Evolutionary conservation across 2,329 filamentous ascomycete genomes (phyloP).

Genomic region (Pezicula neosporulosa): DNA sequence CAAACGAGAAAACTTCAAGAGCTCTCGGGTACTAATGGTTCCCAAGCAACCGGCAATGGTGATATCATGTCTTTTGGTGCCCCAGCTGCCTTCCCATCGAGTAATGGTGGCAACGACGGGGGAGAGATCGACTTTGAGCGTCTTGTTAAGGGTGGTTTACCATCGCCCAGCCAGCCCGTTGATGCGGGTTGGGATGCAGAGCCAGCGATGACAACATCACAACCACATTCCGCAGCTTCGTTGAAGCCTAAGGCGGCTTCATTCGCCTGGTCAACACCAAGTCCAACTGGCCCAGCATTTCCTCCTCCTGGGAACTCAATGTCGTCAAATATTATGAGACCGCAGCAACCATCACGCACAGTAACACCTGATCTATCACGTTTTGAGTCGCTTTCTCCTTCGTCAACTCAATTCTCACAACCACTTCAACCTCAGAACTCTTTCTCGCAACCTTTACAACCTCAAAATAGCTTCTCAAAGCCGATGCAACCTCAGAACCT

Average conservation of each 20-base stretch:
- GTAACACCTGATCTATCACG: conserved; percentile 55
- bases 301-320: conserved; percentile 11
- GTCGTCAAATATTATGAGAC: conserved; percentile 30
- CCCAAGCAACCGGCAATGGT: conserved; percentile 49
- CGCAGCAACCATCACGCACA: conserved; percentile 43
- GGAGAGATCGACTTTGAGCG: conserved; percentile 84
- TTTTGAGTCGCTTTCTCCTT: conserved; percentile 54
- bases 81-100: conserved; percentile 48
- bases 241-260: conserved; percentile 37
- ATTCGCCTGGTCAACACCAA: conserved; percentile 64
- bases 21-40: conserved; percentile 57
- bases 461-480: conserved; percentile 5
- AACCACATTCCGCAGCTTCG: conserved; percentile 31
- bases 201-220: conserved; percentile 29
- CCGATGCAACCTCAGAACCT: conserved; percentile 13
- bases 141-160: conserved; percentile 69
- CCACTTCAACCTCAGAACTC: conserved; percentile 47
- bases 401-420: conserved; percentile 60
- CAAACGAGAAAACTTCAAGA: conserved; percentile 87
- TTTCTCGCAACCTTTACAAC: conserved; percentile 11
- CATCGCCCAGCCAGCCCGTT: conserved; percentile 34
- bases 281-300: conserved; percentile 33
- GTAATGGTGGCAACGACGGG: conserved; percentile 53
- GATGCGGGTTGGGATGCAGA: conserved; percentile 50
- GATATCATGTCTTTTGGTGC: conserved; percentile 71